Evolutionary conservation across 116 monocot genomes (phyloP).

Genomic region (Cymodocea nodosa): DNA sequence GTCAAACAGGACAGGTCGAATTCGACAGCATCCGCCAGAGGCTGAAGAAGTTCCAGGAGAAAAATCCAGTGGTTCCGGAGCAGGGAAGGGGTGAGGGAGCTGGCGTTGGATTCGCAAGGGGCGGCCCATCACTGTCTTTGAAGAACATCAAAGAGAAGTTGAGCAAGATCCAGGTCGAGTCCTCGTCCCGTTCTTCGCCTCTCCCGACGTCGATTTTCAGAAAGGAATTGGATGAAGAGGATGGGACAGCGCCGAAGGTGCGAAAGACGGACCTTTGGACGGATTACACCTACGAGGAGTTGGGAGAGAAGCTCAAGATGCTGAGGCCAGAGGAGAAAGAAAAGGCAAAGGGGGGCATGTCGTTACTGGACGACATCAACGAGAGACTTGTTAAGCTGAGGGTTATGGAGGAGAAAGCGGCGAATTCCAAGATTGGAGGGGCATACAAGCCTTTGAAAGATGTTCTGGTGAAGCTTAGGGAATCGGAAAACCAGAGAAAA

Average conservation of each 20-base stretch:
- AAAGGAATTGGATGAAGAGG: slow-evolving; percentile 30
- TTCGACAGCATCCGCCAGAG: slow-evolving; percentile 45
- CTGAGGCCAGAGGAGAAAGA: slow-evolving; percentile 38
- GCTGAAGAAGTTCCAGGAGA: slow-evolving; percentile 8
- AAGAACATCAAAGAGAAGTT: slow-evolving; percentile 7
- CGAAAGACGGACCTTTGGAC: slow-evolving; percentile 47
- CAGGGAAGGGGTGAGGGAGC: no score
- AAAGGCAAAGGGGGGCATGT: slow-evolving; percentile 26
- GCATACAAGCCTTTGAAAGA: slow-evolving; percentile 27
- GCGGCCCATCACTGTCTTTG: background rate
- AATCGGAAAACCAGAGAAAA: slow-evolving; percentile 23
- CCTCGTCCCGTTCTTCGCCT: background rate
- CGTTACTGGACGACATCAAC: slow-evolving; percentile 62
- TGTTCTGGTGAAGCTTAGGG: slow-evolving; percentile 30
- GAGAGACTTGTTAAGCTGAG: slow-evolving; percentile 72
- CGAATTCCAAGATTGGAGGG: slow-evolving; percentile 21
- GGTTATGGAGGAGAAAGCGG: slow-evolving; percentile 54
- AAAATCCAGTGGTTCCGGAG: background rate
- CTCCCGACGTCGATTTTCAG: slow-evolving; percentile 74
- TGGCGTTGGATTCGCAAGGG: background rate
- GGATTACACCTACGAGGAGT: slow-evolving; percentile 45
- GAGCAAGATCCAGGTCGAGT: background rate
- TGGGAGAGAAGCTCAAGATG: slow-evolving; percentile 66
- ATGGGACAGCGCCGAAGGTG: slow-evolving; percentile 10
- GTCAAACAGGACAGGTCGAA: background rate